Evolutionary conservation across 208 protist species (phyloP).

Genomic region (Naegleria fowleri): DNA sequence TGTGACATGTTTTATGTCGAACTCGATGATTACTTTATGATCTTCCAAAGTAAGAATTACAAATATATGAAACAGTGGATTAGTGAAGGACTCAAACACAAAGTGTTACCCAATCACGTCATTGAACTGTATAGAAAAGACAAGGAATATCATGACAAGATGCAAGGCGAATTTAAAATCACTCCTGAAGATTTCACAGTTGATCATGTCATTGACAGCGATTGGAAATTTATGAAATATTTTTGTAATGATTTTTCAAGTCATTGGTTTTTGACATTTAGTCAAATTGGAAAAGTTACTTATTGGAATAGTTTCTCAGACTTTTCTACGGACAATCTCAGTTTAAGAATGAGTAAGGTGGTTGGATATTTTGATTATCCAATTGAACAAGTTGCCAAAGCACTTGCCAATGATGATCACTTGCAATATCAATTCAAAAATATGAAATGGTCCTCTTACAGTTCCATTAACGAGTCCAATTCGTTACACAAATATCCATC

Average conservation of each 20-base stretch:
- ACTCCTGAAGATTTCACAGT: neutral
- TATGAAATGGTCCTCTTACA: neutral
- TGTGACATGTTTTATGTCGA: neutral
- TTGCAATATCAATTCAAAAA: neutral
- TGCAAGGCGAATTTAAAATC: neutral
- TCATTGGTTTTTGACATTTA: neutral
- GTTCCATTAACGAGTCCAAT: neutral
- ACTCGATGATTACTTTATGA: neutral
- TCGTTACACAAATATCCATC: neutral
- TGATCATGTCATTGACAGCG: neutral
- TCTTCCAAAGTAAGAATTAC: neutral
- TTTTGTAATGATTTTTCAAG: neutral
- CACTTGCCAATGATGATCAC: neutral
- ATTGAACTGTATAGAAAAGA: neutral
- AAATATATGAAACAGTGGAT: neutral
- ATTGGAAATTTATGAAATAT: slow-evolving; percentile 1
- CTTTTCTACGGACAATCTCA: neutral
- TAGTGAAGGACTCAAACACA: neutral
- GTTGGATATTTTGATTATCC: neutral
- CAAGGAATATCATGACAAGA: neutral
- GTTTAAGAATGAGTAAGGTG: neutral
- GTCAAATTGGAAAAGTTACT: neutral
- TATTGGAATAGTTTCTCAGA: neutral
- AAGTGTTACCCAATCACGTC: neutral
- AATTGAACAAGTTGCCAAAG: neutral